Conservation (phyloP, 129 eudicot genomes). For the Oenanthe sinensis region DNA sequence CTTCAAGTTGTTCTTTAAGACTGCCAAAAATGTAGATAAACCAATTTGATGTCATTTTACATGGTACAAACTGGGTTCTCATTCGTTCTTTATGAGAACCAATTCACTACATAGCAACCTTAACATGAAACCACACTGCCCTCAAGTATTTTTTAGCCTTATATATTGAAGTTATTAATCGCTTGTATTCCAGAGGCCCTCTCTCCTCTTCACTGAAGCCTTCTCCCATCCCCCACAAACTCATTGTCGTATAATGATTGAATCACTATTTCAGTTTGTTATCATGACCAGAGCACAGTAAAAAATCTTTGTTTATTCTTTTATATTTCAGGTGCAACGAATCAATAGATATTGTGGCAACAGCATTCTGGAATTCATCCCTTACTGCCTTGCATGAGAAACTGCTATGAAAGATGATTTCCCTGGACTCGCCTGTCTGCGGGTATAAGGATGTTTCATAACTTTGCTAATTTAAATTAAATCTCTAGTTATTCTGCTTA, state of each 20-base stretch:
- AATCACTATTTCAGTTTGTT: background rate
- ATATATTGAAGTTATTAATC: background rate
- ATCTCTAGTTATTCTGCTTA: background rate
- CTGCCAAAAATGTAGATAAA: background rate
- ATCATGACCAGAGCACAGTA: background rate
- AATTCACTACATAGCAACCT: background rate
- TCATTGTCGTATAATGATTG: background rate
- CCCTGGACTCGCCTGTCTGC: background rate
- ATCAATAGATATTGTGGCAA: background rate
- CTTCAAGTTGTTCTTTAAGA: background rate
- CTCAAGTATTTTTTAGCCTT: background rate
- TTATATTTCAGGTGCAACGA: background rate
- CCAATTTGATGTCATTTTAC: background rate
- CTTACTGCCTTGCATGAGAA: background rate
- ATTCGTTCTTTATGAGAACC: background rate
- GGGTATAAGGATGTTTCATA: background rate
- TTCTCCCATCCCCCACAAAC: no score
- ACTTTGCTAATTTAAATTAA: background rate
- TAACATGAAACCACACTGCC: background rate
- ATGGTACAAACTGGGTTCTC: background rate
- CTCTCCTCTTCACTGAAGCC: background rate
- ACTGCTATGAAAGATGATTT: background rate
- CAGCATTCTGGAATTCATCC: background rate
- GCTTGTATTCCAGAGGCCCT: background rate
- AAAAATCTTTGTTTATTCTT: background rate